A percentile compares a stretch with the other conserved stretches of the same genome.
Conservation (phyloP, 805 yeast genomes). For the Metahyphopichia silvanorum region DNA sequence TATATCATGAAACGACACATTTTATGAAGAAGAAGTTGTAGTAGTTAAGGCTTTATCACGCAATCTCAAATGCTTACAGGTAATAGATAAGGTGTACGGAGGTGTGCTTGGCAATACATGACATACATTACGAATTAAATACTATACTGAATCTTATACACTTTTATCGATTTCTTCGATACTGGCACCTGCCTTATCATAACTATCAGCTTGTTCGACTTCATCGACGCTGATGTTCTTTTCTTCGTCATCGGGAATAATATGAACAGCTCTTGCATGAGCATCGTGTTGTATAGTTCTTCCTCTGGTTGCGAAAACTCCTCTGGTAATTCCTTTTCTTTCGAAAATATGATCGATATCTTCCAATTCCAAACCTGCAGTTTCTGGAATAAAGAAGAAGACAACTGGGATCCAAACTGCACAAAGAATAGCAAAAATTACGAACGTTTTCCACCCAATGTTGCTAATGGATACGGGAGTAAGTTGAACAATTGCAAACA, state of each 20-base stretch:
- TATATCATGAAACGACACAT: slow-evolving; percentile 95
- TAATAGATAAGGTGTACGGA: no score
- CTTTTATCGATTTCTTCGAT: no score
- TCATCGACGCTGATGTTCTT: slow-evolving; percentile 5
- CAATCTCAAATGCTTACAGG: not conserved
- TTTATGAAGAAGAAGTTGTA: not conserved
- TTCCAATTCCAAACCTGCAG: slow-evolving; percentile 32
- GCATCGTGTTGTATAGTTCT: slow-evolving; percentile 5
- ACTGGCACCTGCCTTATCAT: no score
- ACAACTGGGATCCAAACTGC: slow-evolving; percentile 33
- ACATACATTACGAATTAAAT: no score
- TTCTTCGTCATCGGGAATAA: slow-evolving; percentile 6
- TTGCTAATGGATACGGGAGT: slow-evolving; percentile 10
- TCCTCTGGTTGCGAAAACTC: slow-evolving; percentile 7
- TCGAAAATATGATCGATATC: slow-evolving; percentile 23
- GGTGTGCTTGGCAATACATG: no score
- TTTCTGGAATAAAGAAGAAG: slow-evolving; percentile 36
- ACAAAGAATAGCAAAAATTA: slow-evolving; percentile 29
- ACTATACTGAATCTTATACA: no score
- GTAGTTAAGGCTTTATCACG: not conserved
- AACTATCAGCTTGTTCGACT: slow-evolving; percentile 3
- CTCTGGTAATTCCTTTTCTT: slow-evolving; percentile 8
- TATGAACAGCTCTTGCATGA: slow-evolving; percentile 7
- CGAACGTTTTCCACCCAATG: slow-evolving; percentile 11
- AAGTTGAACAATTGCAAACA: slow-evolving; percentile 28